These are phyloP conservation scores for Metarhizium robertsii DNA, from an alignment of 2,329 filamentous ascomycete genomes.

Conservation along the genomic window DNA sequence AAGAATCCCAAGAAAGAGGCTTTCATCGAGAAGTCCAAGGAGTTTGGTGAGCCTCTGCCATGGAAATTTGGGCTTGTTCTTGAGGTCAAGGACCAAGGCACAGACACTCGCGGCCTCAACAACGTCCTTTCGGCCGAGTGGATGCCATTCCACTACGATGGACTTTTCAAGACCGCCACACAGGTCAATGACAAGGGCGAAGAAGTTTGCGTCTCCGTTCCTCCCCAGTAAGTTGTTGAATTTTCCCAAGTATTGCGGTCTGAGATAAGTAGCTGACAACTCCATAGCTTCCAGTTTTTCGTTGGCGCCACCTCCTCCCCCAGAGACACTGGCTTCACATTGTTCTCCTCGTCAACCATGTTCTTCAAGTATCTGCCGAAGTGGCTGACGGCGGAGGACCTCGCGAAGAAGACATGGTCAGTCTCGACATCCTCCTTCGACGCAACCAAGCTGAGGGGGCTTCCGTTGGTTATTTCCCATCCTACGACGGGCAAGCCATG, in stretches of 20 bases:
- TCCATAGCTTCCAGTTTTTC: constrained; percentile 40
- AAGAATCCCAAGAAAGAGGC: constrained; percentile 33
- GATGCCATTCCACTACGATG: constrained; percentile 51
- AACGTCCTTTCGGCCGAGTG: constrained; percentile 44
- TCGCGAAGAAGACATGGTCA: constrained; percentile 35
- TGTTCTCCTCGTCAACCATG: constrained; percentile 42
- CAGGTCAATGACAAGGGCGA: constrained; percentile 26
- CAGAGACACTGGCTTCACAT: constrained; percentile 40
- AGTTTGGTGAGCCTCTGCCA: constrained; percentile 36
- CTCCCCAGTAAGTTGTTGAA: constrained; percentile 27
- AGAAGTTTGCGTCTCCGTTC: constrained; percentile 29
- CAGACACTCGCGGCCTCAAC: constrained; percentile 33
- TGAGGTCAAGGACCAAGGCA: constrained; percentile 39
- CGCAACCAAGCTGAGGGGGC: constrained; percentile 28
- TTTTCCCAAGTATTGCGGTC: not conserved
- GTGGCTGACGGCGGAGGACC: constrained; percentile 23
- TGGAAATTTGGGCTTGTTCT: constrained; percentile 46
- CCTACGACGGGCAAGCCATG: constrained; percentile 36
- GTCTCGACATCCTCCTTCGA: constrained; percentile 39
- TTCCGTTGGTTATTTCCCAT: constrained; percentile 36
- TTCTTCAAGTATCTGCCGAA: constrained; percentile 37
- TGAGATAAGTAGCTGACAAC: not conserved
- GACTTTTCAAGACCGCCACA: constrained; percentile 43
- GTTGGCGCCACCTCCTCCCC: constrained; percentile 36
- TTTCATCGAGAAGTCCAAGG: constrained; percentile 35